phyloP scores from a whole-genome alignment of 768 basidiomycete species.

The Lentinula sp. region DNA sequence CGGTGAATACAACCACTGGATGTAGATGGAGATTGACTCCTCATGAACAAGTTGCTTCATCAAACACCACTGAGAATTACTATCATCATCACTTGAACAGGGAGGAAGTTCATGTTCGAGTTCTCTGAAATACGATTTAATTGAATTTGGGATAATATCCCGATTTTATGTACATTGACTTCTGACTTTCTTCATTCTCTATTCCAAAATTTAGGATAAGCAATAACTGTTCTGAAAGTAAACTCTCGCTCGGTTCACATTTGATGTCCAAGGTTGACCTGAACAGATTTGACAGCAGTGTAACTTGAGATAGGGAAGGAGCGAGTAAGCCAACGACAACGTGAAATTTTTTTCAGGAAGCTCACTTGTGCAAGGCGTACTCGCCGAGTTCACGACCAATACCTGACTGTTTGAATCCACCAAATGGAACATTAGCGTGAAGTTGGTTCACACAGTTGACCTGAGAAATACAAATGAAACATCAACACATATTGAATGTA shows the following conservation, averaged over 20 bases:
- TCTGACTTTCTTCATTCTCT: too few species aligned
- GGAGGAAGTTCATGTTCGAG: too few species aligned
- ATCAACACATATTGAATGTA: background rate
- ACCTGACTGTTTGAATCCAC: slow-evolving; percentile 71
- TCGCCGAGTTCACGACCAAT: slow-evolving; percentile 67
- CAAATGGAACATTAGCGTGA: slow-evolving; percentile 53
- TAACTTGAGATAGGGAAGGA: slow-evolving; percentile 29
- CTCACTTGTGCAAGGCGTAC: slow-evolving; percentile 51
- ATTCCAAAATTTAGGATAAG: too few species aligned
- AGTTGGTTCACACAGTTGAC: slow-evolving; percentile 38
- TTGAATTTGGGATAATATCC: too few species aligned
- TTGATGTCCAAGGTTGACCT: slow-evolving; percentile 44
- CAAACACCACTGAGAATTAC: too few species aligned
- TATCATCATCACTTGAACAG: too few species aligned
- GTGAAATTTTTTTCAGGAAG: slow-evolving; percentile 7
- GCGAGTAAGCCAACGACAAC: background rate
- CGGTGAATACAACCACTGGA: too few species aligned
- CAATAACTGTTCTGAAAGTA: too few species aligned
- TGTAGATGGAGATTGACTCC: too few species aligned
- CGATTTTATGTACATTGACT: too few species aligned
- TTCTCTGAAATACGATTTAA: too few species aligned
- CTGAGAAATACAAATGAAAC: slow-evolving; percentile 11
- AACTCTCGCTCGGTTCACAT: slow-evolving; percentile 8
- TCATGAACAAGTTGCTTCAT: too few species aligned
- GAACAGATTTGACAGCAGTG: slow-evolving; percentile 55